Evolutionary conservation across 2,329 filamentous ascomycete species (phyloP), one percentile per base, ranked within the genome.

Genomic region (Aspergillus sergii): DNA sequence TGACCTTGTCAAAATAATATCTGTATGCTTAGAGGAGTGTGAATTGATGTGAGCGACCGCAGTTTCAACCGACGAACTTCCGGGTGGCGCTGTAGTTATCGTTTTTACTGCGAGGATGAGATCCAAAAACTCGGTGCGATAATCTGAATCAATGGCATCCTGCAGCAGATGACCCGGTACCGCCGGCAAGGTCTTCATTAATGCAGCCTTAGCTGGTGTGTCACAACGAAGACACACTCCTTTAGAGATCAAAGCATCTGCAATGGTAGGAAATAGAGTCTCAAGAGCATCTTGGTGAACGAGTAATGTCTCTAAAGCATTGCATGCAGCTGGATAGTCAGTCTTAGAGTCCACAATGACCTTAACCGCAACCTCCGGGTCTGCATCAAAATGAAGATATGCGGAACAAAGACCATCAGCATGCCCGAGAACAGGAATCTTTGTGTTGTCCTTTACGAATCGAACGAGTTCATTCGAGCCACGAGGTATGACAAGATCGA

Each of bases 341-440:
- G 91, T 93, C 81, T 99, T 99, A 54, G 94, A 91, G 80, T 99
- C 95, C 60, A 97, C 84, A 55, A 98, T 83, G 60, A 97, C 90
- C 65, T 88, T 87, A 23, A 86, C 85, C 14, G 93, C 92, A 80
- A 92, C 89, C 50, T 85, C 81, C 45, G 84, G 79, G 71, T 96
- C 90, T 55, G 92, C 94, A 62, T 93, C 91, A 12, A 84, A 83
- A 72, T 95, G 91, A 58, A 99, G 84, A 78, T 95, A 99, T 66
- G 93, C 88, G 66, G 89, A 87, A 81, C 95, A 99, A 62, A 98
- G 85, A 41, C 95, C 95, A 76, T 99, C 95, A 28, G 95, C 95
- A 76, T 99, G 95, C 66, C 95, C 95, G 28, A 99, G 88, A 1
- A 99, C 95, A 1, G 95, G 95, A 71, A 99, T 98, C 74, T 92